Percentiles rank a stretch among this genome's conserved stretches.
phyloP scores from a whole-genome alignment of 805 yeast genomes.

The Yamadazyma endophytica region DNA sequence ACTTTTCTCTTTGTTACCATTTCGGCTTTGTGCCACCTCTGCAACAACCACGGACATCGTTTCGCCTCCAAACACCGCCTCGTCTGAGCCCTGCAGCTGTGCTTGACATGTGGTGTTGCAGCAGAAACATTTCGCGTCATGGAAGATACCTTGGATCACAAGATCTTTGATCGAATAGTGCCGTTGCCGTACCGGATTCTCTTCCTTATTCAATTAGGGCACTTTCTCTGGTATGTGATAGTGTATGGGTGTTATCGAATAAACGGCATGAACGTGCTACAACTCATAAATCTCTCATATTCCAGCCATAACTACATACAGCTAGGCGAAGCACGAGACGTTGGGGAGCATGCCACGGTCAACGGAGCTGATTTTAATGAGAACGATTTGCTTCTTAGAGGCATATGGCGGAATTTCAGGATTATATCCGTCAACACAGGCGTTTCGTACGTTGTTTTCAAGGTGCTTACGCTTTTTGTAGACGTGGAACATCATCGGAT shows the following conservation, averaged over 20 bases:
- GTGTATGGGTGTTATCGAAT: slow-evolving; percentile 31
- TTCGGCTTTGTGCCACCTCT: no score
- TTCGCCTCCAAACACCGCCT: no score
- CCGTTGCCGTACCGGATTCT: slow-evolving; percentile 46
- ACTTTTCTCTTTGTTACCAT: no score
- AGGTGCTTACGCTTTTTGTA: slow-evolving; percentile 9
- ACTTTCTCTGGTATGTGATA: slow-evolving; percentile 51
- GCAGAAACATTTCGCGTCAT: slow-evolving; percentile 1
- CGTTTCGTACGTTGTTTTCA: slow-evolving; percentile 8
- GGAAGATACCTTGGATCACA: slow-evolving; percentile 12
- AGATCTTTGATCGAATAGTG: slow-evolving; percentile 23
- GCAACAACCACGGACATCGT: no score
- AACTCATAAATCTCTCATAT: slow-evolving; percentile 39
- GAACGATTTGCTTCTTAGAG: slow-evolving; percentile 25
- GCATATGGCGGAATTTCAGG: slow-evolving; percentile 30
- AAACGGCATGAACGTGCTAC: slow-evolving; percentile 43
- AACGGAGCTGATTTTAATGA: slow-evolving; percentile 27
- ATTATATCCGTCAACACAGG: slow-evolving; percentile 19
- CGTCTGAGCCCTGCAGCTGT: neutral
- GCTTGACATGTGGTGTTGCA: neutral
- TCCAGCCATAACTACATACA: slow-evolving; percentile 32
- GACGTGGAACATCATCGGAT: slow-evolving; percentile 9
- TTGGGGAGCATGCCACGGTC: slow-evolving; percentile 32
- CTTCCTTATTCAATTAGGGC: slow-evolving; percentile 45
- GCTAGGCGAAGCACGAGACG: slow-evolving; percentile 15